Evolutionary conservation across 257 asterid species (phyloP).

Genomic region (Cinchona pubescens): DNA sequence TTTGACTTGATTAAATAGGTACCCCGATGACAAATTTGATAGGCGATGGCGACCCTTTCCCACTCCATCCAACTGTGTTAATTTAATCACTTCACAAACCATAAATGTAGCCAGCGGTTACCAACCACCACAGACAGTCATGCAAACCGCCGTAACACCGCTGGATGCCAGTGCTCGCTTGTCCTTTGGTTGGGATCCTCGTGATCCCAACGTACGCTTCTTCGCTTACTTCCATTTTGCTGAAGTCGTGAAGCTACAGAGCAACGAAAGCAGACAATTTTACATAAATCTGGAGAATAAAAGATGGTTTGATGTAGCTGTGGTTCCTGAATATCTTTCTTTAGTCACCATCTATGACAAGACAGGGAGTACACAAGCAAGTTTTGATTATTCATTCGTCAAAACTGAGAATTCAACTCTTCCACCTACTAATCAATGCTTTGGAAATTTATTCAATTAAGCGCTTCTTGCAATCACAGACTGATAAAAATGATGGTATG

Average conservation of each 20-base stretch:
- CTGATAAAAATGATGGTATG: constrained; percentile 38
- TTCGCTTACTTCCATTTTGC: constrained; percentile 33
- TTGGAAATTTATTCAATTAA: constrained; percentile 26
- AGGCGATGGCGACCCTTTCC: constrained; percentile 24
- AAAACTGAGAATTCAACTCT: constrained; percentile 5
- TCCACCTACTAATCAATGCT: constrained; percentile 38
- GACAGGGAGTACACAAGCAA: background rate
- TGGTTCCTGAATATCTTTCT: background rate
- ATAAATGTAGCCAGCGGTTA: background rate
- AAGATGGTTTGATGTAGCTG: background rate
- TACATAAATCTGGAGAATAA: background rate
- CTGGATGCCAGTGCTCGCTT: background rate
- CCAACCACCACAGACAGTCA: constrained; percentile 8
- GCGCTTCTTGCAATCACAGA: constrained; percentile 23
- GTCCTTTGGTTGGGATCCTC: background rate
- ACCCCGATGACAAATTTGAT: constrained; percentile 21
- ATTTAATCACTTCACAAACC: background rate
- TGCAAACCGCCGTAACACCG: constrained; percentile 28
- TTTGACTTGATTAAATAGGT: constrained; percentile 5
- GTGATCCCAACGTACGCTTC: background rate
- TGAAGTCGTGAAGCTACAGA: constrained; percentile 15
- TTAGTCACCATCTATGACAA: background rate
- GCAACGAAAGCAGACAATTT: constrained; percentile 27
- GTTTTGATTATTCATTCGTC: background rate
- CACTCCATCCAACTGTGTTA: rapidly evolving